Evolutionary conservation across 179 eudicot species (phyloP).

Genomic region (Dionaea muscipula): DNA sequence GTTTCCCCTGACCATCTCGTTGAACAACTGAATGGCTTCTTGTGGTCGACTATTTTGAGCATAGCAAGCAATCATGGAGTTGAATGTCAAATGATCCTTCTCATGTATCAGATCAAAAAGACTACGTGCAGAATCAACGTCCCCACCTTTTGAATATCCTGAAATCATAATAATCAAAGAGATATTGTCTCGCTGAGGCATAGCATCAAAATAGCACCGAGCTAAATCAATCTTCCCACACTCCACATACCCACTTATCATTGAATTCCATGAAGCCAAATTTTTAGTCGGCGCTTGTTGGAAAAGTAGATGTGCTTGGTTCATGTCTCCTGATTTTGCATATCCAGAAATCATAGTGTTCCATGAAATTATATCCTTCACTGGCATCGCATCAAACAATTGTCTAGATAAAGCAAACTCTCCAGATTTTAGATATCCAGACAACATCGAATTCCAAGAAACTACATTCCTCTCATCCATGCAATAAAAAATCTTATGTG

Average conservation of each 20-base stretch:
- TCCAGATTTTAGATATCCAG: conserved; percentile 51
- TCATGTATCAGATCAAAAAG: conserved; percentile 29
- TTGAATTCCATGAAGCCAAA: conserved; percentile 69
- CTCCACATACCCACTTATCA: conserved; percentile 61
- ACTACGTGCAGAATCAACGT: conserved; percentile 44
- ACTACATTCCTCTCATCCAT: conserved; percentile 57
- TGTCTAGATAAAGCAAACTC: conserved; percentile 33
- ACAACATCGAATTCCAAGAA: conserved; percentile 73
- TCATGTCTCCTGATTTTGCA: conserved; percentile 48
- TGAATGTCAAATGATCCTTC: conserved; percentile 43
- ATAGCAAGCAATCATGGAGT: conserved; percentile 82
- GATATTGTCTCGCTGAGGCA: conserved; percentile 53
- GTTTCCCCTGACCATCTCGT: conserved; percentile 32
- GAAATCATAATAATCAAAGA: conserved; percentile 65
- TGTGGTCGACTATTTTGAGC: conserved; percentile 58
- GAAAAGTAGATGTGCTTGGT: conserved; percentile 49
- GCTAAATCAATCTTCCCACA: conserved; percentile 50
- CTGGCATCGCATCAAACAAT: conserved; percentile 51
- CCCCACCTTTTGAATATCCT: conserved; percentile 64
- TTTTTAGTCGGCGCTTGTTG: conserved; percentile 50
- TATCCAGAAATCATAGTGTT: conserved; percentile 74
- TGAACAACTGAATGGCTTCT: conserved; percentile 61
- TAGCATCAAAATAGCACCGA: conserved; percentile 40
- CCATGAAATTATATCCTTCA: conserved; percentile 66
- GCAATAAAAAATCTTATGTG: conserved; percentile 55